Conservation (phyloP, 495 filamentous ascomycete species). For the Pseudoneurospora amorphoporcata region DNA sequence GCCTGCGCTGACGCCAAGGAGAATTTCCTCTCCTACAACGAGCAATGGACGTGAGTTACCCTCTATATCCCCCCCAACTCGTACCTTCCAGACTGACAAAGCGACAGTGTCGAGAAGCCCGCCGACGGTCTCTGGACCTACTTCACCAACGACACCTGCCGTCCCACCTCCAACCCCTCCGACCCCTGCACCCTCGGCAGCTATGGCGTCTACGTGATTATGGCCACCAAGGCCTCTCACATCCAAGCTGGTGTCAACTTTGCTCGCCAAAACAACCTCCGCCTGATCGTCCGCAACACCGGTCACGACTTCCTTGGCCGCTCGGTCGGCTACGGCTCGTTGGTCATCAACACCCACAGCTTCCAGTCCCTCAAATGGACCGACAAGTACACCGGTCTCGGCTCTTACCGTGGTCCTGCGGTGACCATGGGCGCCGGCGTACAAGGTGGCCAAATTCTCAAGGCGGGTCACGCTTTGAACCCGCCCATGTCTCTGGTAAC, state of each 20-base stretch:
- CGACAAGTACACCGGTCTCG: slow-evolving; percentile 29
- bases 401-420: slow-evolving; percentile 20
- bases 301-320: slow-evolving; percentile 49
- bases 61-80: not conserved
- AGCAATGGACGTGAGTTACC: slow-evolving; percentile 19
- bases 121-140: slow-evolving; percentile 25
- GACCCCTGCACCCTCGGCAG: slow-evolving; percentile 45
- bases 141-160: slow-evolving; percentile 31
- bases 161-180: slow-evolving; percentile 34
- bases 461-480: slow-evolving; percentile 29
- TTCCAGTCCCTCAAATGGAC: slow-evolving; percentile 39
- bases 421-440: slow-evolving; percentile 50
- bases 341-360: slow-evolving; percentile 53
- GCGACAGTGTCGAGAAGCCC: slow-evolving; percentile 14
- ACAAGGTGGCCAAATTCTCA: slow-evolving; percentile 37
- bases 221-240: slow-evolving; percentile 30
- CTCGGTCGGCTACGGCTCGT: slow-evolving; percentile 42
- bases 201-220: slow-evolving; percentile 40
- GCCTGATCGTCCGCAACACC: slow-evolving; percentile 51
- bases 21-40: slow-evolving; percentile 15
- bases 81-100: not conserved
- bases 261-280: slow-evolving; percentile 42
- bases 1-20: slow-evolving; percentile 14
- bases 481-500: slow-evolving; percentile 36
- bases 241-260: slow-evolving; percentile 41